Percentiles rank a stretch among this genome's conserved stretches.
Evolutionary conservation across 2,329 filamentous ascomycete genomes (phyloP).

Genomic region (Penicillium concentricum): DNA sequence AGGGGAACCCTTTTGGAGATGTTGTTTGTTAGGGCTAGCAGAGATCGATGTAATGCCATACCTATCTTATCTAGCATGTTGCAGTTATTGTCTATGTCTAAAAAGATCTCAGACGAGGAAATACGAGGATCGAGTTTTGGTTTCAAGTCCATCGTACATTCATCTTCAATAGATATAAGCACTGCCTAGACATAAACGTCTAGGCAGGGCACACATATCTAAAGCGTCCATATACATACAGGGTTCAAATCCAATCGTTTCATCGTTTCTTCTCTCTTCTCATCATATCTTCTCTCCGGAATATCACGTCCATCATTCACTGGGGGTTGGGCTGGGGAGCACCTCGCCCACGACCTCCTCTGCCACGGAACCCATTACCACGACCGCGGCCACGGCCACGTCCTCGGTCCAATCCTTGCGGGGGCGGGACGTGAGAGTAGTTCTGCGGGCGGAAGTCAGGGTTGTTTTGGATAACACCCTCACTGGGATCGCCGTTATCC

Average conservation of each 20-base stretch:
- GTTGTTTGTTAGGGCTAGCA: background rate
- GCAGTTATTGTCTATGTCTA: background rate
- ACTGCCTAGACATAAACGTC: background rate
- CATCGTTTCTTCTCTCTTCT: background rate
- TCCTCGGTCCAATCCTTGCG: conserved; percentile 40
- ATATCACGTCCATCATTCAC: conserved; percentile 1
- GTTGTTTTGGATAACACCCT: conserved; percentile 56
- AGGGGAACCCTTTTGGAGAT: background rate
- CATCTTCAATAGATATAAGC: conserved; percentile 1
- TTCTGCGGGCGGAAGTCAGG: conserved; percentile 56
- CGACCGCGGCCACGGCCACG: conserved; percentile 39
- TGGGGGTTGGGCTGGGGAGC: conserved; percentile 14
- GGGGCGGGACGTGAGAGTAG: conserved; percentile 53
- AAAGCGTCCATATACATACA: conserved; percentile 8
- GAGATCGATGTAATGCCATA: background rate
- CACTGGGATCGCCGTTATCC: conserved; percentile 52
- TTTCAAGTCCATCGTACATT: conserved; percentile 9
- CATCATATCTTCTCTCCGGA: background rate
- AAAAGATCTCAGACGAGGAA: background rate
- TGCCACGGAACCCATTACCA: conserved; percentile 33
- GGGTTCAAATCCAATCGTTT: conserved; percentile 1
- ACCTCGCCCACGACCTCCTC: conserved; percentile 31
- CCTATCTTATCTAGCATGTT: background rate
- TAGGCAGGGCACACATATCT: background rate
- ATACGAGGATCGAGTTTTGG: background rate